These are phyloP conservation scores for Wickerhamomyces bisporus DNA, from an alignment of 805 yeast species.

Conservation along the genomic window DNA sequence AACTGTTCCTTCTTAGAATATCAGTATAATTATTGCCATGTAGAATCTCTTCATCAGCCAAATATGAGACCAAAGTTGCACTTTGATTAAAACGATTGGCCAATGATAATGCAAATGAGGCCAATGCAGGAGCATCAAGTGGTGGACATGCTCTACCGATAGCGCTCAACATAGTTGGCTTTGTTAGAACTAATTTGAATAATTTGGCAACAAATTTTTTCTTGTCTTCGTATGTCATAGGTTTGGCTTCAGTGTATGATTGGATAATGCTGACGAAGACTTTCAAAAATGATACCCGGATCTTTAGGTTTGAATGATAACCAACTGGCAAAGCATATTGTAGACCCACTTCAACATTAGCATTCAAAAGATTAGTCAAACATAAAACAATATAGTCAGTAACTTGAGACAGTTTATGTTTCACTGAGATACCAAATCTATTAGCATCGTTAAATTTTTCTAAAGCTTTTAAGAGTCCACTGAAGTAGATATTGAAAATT, in stretches of 20 bases:
- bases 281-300: slow-evolving; percentile 67
- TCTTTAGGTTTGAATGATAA: slow-evolving; percentile 58
- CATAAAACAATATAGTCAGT: slow-evolving; percentile 61
- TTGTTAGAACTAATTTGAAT: slow-evolving; percentile 27
- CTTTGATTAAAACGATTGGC: slow-evolving; percentile 40
- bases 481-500: slow-evolving; percentile 66
- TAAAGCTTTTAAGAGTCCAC: slow-evolving; percentile 44
- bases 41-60: slow-evolving; percentile 59
- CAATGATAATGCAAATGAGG: slow-evolving; percentile 56
- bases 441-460: slow-evolving; percentile 33
- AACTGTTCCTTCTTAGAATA: slow-evolving; percentile 73
- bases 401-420: slow-evolving; percentile 51
- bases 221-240: slow-evolving; percentile 22
- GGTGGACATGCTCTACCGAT: slow-evolving; percentile 61
- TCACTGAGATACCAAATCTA: slow-evolving; percentile 31
- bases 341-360: slow-evolving; percentile 74
- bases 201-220: slow-evolving; percentile 25
- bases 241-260: slow-evolving; percentile 19
- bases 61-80: slow-evolving; percentile 44
- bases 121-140: slow-evolving; percentile 63
- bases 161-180: slow-evolving; percentile 43
- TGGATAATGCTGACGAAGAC: slow-evolving; percentile 67
- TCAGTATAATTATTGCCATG: slow-evolving; percentile 61
- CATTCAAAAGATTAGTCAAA: slow-evolving; percentile 61
- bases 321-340: slow-evolving; percentile 75